Evolutionary conservation across 2,329 filamentous ascomycete genomes (phyloP).

Genomic region (Cladosporium sphaerospermum): DNA sequence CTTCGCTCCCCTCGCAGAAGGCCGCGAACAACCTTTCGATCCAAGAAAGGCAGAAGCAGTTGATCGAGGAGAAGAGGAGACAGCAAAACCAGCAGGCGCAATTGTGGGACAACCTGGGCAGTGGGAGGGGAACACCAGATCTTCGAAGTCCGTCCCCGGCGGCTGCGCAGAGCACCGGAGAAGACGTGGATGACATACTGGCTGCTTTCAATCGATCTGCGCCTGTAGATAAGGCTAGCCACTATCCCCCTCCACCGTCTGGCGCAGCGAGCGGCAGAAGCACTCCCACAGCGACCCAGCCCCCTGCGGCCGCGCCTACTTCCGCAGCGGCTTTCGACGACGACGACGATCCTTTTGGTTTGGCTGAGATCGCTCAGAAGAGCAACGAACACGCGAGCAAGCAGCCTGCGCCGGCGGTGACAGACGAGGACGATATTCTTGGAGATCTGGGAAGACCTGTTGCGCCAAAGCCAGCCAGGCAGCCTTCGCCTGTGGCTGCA

Average conservation of each 20-base stretch:
- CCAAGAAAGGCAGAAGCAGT: constrained; percentile 57
- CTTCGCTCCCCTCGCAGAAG: constrained; percentile 58
- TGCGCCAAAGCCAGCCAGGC: constrained; percentile 35
- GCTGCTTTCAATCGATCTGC: constrained; percentile 56
- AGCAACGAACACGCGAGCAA: constrained; percentile 19
- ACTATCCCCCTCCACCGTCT: constrained; percentile 46
- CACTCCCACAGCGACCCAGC: constrained; percentile 27
- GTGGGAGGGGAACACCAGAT: constrained; percentile 44
- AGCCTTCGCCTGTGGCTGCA: constrained; percentile 8
- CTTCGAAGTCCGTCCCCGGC: constrained; percentile 20
- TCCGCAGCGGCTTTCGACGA: constrained; percentile 46
- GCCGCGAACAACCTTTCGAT: constrained; percentile 62
- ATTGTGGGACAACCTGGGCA: constrained; percentile 71
- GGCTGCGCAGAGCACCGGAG: constrained; percentile 9
- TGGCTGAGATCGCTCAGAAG: constrained; percentile 41
- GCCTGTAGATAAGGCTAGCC: constrained; percentile 53
- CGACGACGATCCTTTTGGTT: constrained; percentile 79
- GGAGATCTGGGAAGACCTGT: constrained; percentile 56
- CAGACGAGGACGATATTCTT: constrained; percentile 58
- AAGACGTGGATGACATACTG: constrained; percentile 53
- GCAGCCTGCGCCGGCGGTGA: constrained; percentile 5
- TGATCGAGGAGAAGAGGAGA: constrained; percentile 71
- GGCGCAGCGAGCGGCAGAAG: constrained; percentile 34
- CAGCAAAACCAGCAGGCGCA: constrained; percentile 69
- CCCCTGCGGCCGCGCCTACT: constrained; percentile 1